Evolutionary conservation across 1,284 basidiomycete species (phyloP), one percentile per base, ranked within the genome.

Genomic region (Austropuccinia psidii): DNA sequence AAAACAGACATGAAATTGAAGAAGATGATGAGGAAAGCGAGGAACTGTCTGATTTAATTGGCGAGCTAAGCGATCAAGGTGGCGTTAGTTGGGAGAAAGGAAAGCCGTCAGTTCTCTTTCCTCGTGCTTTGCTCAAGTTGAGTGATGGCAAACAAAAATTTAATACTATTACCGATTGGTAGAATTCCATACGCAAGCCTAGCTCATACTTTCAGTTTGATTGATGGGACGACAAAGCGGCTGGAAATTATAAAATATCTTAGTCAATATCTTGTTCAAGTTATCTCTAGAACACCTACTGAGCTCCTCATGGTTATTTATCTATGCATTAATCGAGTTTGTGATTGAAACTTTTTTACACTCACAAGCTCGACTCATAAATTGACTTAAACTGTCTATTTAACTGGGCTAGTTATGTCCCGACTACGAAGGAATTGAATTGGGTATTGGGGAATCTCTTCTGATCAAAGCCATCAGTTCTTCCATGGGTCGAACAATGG

Each of bases 271-370:
- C 84, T 98, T 45, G 83, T 93, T 4, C 87, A 94, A 13, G 93
- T 98, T 50, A 94, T 98, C 62, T 87, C 89, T 79, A 85, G 90
- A 41, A 90, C 91, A 75, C 87, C 86, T 3, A 84, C 87, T 67
- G 88, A 86, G 13, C 85, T 99, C 33, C 84, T 98, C 15, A 90
- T 93, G 78, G 87, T 89, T 0, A 89, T 98, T 2, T 99, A 99
- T 79, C 86, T 99, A 1, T 98, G 95, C 80, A 97, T 98, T 81
- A 99, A 99, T 80, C 84, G 94, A 75, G 93, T 95, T n/a, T n/a
- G n/a, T n/a, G n/a, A n/a, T n/a, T n/a, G n/a, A n/a, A 21, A 2
- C 27, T n/a, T 35, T 9, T 9, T 6, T n/a, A 49, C 39, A 8
- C 9, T 29, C 58, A 47, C 79, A 35, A 76, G 69, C 68, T 8